Conservation (phyloP, 148 eudicot species). For the Dianthus caryophyllus region DNA sequence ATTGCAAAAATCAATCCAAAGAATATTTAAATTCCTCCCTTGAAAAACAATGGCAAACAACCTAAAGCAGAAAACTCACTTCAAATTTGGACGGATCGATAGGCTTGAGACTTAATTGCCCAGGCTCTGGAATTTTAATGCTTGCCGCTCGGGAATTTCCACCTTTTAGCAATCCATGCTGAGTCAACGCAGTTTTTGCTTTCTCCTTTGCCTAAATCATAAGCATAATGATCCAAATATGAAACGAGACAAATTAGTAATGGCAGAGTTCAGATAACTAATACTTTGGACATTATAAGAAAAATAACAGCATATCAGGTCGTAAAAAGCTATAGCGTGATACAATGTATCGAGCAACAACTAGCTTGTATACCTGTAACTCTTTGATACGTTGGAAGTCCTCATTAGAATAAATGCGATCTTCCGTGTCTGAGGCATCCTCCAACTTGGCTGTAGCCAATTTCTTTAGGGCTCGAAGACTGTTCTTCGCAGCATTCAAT, state of each 20-base stretch:
- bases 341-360: constrained; percentile 11
- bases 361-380: constrained; percentile 47
- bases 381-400: constrained; percentile 75
- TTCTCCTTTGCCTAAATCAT: constrained; percentile 59
- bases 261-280: neutral
- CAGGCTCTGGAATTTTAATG: constrained; percentile 65
- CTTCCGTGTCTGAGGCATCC: constrained; percentile 32
- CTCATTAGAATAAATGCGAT: constrained; percentile 86
- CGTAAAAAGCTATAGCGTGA: neutral
- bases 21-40: too few relatives aligned
- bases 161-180: constrained; percentile 64
- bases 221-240: constrained; percentile 6
- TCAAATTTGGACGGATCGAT: constrained; percentile 79
- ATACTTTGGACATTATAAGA: neutral
- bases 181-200: constrained; percentile 51
- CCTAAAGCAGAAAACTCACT: constrained; percentile 40
- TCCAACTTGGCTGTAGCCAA: constrained; percentile 52
- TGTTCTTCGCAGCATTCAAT: constrained; percentile 58
- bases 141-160: constrained; percentile 43
- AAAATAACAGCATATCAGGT: neutral
- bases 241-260: constrained; percentile 3
- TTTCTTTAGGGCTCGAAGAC: constrained; percentile 82
- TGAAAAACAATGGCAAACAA: neutral
- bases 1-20: neutral
- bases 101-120: constrained; percentile 64